Conservation (phyloP, 805 yeast species). For the Myxozyma geophila region DNA sequence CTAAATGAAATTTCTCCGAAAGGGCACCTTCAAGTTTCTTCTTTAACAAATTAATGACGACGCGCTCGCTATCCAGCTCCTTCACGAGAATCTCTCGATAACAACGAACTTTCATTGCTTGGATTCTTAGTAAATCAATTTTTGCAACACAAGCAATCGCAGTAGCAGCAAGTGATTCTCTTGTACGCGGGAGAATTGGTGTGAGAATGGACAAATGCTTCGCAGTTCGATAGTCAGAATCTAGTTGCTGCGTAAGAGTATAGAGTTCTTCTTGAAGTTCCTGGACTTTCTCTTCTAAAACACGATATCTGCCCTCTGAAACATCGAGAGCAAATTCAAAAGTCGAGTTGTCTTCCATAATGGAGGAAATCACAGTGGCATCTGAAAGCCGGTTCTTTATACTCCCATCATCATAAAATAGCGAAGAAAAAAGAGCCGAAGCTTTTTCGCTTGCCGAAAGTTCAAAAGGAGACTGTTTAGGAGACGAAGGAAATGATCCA, state of each 20-base stretch:
- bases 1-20: not conserved
- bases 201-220: slow-evolving; percentile 53
- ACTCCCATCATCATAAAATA: slow-evolving; percentile 22
- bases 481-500: slow-evolving; percentile 5
- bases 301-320: slow-evolving; percentile 40
- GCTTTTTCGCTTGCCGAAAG: slow-evolving; percentile 5
- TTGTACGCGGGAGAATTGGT: slow-evolving; percentile 60
- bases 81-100: slow-evolving; percentile 48
- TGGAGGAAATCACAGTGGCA: not conserved
- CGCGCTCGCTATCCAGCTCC: slow-evolving; percentile 39
- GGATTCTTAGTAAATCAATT: slow-evolving; percentile 63
- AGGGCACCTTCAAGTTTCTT: not conserved
- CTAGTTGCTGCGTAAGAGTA: slow-evolving; percentile 45
- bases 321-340: slow-evolving; percentile 22
- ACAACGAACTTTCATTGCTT: slow-evolving; percentile 52
- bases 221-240: slow-evolving; percentile 46
- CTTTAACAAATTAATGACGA: slow-evolving; percentile 7
- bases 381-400: slow-evolving; percentile 15
- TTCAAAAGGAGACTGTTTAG: not conserved
- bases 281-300: slow-evolving; percentile 44
- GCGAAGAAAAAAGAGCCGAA: slow-evolving; percentile 15
- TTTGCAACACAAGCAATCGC: slow-evolving; percentile 56
- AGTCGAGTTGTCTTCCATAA: slow-evolving; percentile 7
- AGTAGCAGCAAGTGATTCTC: slow-evolving; percentile 53
- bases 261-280: slow-evolving; percentile 47